Base-by-base conservation (phyloP, 2,329 filamentous ascomycete genomes). In the Fusarium hostae region DNA sequence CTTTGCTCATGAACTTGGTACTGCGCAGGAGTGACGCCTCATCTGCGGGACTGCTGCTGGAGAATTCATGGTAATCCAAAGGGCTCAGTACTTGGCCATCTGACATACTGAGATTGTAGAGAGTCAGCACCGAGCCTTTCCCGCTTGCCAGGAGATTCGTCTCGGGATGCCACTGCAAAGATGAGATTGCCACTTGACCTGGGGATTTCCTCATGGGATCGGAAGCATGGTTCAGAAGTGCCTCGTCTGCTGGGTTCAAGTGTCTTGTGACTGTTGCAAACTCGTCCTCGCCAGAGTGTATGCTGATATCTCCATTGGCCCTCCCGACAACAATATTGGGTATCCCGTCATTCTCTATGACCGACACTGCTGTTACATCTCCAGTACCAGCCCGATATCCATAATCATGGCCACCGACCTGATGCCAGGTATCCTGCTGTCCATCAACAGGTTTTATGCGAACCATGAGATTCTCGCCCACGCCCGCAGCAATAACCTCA, bases 401-500 rank as follows among this genome's bases (percentile, higher is more conserved):
- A 10, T 75, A 63, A 2, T 78, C 68, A 16, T 78, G 74, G 2
- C 87, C 87, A 41, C 78, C 72, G 2, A 83, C 66, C 13, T 76
- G 76, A 10, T 79, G 74, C 85, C 85, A 87, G 2, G 66, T 47
- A 62, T 76, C 76, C 24, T 26, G 52, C 30, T 45, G 69, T 6
- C 66, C 76, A 9, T 72, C 70, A 15, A 73, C 77, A 18, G 79
- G 75, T 24, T 82, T 82, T 30, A 81, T 78, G 26, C 85, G 79
- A 5, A 84, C 82, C 9, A 87, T 77, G 32, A 89, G 74, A 30
- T 88, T 82, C 76, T 88, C 86, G 0, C 87, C 87, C 0, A 83
- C 84, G 1, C 86, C 86, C 78, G 84, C 87, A 3, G 84, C 82
- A 0, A 88, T 78, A 16, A 86, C 68, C 75, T 89, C 87, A 30